These are phyloP conservation scores for Cercospora sp. DNA, from an alignment of 2,329 filamentous ascomycete genomes.

Conservation along the genomic window DNA sequence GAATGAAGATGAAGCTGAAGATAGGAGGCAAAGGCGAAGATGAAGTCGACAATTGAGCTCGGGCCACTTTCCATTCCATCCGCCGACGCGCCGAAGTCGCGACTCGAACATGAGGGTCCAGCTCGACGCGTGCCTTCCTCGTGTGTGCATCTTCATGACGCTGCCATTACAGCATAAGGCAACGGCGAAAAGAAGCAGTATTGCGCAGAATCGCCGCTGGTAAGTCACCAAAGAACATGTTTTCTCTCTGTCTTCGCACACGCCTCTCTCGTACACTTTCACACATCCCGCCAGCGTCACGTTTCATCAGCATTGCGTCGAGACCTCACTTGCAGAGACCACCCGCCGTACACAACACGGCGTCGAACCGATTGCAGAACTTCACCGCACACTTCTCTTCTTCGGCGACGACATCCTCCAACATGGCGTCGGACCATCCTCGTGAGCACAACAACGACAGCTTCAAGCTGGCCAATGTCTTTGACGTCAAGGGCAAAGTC, in stretches of 20 bases:
- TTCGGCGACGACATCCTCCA: conserved; percentile 14
- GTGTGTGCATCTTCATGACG: conserved; percentile 1
- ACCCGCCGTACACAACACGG: background rate
- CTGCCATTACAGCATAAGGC: conserved; percentile 1
- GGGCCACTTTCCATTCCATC: background rate
- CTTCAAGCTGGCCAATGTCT: conserved; percentile 39
- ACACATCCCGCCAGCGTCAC: background rate
- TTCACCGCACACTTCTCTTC: conserved; percentile 20
- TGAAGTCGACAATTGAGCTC: background rate
- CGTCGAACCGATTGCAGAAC: conserved; percentile 4
- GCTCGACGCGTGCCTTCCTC: background rate
- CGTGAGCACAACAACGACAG: conserved; percentile 38
- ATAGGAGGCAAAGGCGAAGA: too few relatives aligned
- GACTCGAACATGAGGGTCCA: background rate
- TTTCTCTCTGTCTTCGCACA: background rate
- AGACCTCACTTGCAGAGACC: background rate
- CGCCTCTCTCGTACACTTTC: background rate
- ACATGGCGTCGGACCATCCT: conserved; percentile 34
- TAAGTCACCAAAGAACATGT: background rate
- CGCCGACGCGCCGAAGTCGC: too few relatives aligned
- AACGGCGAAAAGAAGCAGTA: background rate
- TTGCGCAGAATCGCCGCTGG: background rate
- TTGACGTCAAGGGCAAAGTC: conserved; percentile 44
- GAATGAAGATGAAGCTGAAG: too few relatives aligned
- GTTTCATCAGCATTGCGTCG: background rate